These are phyloP conservation scores for Pseudocercospora musae DNA, from an alignment of 2,329 filamentous ascomycete genomes.

Conservation along the genomic window DNA sequence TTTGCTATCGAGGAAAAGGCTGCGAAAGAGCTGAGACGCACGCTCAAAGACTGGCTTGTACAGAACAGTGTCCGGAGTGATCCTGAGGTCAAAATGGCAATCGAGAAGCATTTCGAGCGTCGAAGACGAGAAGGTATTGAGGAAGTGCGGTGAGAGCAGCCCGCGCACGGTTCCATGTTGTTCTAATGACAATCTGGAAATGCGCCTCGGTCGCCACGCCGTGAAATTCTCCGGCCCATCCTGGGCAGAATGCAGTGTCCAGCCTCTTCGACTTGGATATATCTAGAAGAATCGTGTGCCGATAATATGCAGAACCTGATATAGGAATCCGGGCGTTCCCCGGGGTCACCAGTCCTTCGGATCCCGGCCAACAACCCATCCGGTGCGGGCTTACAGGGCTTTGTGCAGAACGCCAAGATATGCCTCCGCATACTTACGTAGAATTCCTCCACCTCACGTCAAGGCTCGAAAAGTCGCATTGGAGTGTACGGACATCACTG, in stretches of 20 bases:
- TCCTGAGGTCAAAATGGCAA: slow-evolving; percentile 76
- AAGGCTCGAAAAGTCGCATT: background rate
- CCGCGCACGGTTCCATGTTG: too few relatives aligned
- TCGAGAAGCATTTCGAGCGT: slow-evolving; percentile 63
- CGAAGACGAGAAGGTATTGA: slow-evolving; percentile 12
- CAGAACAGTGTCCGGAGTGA: slow-evolving; percentile 79
- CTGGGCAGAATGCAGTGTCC: background rate
- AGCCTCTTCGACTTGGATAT: background rate
- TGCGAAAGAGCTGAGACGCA: slow-evolving; percentile 62
- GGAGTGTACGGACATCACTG: background rate
- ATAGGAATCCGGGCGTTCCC: background rate
- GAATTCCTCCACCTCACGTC: background rate
- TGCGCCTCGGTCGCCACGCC: too few relatives aligned
- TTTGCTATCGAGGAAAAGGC: slow-evolving; percentile 70
- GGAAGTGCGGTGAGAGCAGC: background rate
- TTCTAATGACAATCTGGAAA: too few relatives aligned
- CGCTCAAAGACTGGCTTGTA: slow-evolving; percentile 81
- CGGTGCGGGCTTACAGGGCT: background rate
- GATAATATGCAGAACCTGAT: background rate
- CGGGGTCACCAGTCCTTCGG: background rate
- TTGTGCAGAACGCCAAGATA: background rate
- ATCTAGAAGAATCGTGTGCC: background rate
- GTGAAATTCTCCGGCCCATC: too few relatives aligned
- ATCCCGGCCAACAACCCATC: background rate
- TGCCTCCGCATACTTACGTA: background rate